Percentiles rank a stretch among this genome's conserved stretches.
These are phyloP conservation scores for Talaromyces borbonicus DNA, from an alignment of 495 filamentous ascomycete species.

Conservation along the genomic window DNA sequence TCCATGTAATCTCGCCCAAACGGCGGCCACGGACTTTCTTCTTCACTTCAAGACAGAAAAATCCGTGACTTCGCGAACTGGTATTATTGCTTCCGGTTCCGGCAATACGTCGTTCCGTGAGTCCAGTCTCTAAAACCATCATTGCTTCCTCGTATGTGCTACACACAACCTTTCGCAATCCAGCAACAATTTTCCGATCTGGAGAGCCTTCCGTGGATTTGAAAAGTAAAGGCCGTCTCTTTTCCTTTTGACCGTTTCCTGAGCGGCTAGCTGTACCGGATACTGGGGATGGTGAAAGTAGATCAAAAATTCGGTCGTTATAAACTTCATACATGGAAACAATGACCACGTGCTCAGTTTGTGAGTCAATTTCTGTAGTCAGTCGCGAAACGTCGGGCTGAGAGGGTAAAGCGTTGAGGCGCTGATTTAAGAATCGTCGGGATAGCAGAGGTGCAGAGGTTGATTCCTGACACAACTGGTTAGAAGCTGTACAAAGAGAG, in stretches of 20 bases:
- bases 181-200: conserved; percentile 84
- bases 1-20: conserved; percentile 53
- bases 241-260: conserved; percentile 48
- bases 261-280: conserved; percentile 29
- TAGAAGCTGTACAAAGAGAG: conserved; percentile 7
- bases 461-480: conserved; percentile 37
- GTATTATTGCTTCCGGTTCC: conserved; percentile 84
- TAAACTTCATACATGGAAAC: conserved; percentile 99
- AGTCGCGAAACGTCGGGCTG: conserved; percentile 67
- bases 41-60: conserved; percentile 93
- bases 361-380: conserved; percentile 53
- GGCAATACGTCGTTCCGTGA: conserved; percentile 78
- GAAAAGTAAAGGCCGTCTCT: conserved; percentile 70
- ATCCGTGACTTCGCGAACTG: conserved; percentile 86
- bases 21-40: conserved; percentile 51
- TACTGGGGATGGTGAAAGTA: conserved; percentile 51
- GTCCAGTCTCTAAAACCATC: conserved; percentile 80
- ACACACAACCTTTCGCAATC: conserved; percentile 83
- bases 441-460: conserved; percentile 39
- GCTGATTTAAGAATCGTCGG: conserved; percentile 47
- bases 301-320: conserved; percentile 95
- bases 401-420: conserved; percentile 56
- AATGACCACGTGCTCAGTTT: conserved; percentile 77
- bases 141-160: conserved; percentile 77
- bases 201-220: conserved; percentile 77